phyloP scores from a whole-genome alignment of 1,284 basidiomycete species.

The Tylopilus sp. region DNA sequence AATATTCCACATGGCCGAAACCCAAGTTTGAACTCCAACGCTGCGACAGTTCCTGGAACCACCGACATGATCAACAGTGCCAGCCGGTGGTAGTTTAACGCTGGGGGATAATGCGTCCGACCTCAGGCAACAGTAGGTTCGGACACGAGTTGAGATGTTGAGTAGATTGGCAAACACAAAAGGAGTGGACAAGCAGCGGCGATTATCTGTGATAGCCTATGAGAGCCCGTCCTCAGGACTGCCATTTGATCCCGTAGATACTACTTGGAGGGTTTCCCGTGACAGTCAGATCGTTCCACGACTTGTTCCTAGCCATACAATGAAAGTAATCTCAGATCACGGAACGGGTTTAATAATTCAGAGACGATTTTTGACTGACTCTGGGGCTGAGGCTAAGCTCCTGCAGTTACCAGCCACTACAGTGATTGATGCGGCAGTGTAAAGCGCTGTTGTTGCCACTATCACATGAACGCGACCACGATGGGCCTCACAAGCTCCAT shows the following conservation, averaged over 20 bases:
- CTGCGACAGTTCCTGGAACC: too few relatives aligned
- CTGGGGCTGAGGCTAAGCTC: too few relatives aligned
- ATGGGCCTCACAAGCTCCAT: too few relatives aligned
- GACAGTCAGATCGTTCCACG: too few relatives aligned
- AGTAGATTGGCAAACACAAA: neutral
- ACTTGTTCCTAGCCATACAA: neutral
- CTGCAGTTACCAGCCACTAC: too few relatives aligned
- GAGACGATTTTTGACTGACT: too few relatives aligned
- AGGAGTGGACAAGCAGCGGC: too few relatives aligned
- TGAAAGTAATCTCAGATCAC: neutral
- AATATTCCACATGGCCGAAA: neutral
- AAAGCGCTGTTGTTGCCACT: too few relatives aligned
- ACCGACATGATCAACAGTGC: neutral
- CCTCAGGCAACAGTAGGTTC: neutral
- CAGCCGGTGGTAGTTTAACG: neutral
- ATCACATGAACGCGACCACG: too few relatives aligned
- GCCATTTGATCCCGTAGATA: neutral
- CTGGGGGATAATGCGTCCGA: neutral
- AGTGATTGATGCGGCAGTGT: too few relatives aligned
- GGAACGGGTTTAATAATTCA: too few relatives aligned
- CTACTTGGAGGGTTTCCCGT: neutral
- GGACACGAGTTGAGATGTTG: neutral
- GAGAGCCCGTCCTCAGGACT: neutral
- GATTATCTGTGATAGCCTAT: too few relatives aligned
- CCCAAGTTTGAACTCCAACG: neutral